Evolutionary conservation across 208 protist species (phyloP), one percentile per base, ranked within the genome.

Genomic region (Porcisia deanei): DNA sequence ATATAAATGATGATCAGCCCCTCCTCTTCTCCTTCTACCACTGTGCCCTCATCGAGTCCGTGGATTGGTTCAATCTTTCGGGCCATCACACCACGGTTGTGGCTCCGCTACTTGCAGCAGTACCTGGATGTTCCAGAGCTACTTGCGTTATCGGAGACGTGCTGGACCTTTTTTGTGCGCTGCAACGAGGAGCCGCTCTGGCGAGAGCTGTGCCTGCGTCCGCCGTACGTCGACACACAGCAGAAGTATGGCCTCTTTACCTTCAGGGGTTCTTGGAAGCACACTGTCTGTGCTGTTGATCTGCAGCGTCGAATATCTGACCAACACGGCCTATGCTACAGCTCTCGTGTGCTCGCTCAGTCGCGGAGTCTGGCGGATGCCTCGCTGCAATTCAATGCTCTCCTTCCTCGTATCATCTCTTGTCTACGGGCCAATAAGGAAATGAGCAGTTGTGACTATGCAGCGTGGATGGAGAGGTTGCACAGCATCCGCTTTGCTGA

Each of bases 231-330:
- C 18, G 74, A 86, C 65, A 52, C 65, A 18, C 47, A 65, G 63
- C 57, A 22, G 20, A 88, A 88, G 43, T 45, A 12, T 20, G 73
- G 66, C n/a, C 75, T 57, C 57, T 88, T 85, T 25, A 77, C 39
- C 18, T 85, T 83, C 41, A 79, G 80, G 7, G 76, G 76, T 18
- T 77, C 72, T n/a, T 85, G 80, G 81, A 88, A 85, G 75, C 65
- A 72, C 18, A 88, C 84, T 1, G 71, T 58, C 34, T 82, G 71
- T 34, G 72, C 43, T 49, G 75, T 34, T 43, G 45, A 18, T 65
- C 34, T 16, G 20, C 30, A 65, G 37, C 37, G 25, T 30, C 34
- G 6, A 7, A 20, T n/a, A 65, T 14, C 30, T 45, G 60, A 65
- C 12, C 60, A 37, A 25, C 60, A 45, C 34, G 41, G 34, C 25